These are phyloP conservation scores for Symbiodinium pilosum DNA, from an alignment of 73 alveolate species.

Conservation along the genomic window DNA sequence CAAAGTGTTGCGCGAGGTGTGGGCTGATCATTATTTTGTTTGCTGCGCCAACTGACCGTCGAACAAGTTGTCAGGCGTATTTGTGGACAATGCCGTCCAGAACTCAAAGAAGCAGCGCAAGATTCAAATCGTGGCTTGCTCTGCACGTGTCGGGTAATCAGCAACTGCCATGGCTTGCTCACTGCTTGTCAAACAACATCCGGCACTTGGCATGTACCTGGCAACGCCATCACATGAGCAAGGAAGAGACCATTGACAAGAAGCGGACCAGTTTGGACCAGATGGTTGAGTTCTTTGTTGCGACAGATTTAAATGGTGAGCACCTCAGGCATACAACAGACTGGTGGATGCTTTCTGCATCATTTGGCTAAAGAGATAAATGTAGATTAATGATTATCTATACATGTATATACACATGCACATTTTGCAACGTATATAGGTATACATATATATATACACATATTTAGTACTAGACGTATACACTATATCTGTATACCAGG, in stretches of 20 bases:
- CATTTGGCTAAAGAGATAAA: no score
- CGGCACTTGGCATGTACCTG: no score
- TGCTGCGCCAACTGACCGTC: no score
- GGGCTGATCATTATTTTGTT: background rate
- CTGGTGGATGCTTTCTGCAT: background rate
- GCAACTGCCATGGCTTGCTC: background rate
- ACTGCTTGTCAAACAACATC: background rate
- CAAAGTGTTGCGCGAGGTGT: background rate
- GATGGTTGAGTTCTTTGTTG: constrained; percentile 72
- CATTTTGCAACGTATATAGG: background rate
- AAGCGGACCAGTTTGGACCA: constrained; percentile 71
- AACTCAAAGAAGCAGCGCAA: constrained; percentile 72
- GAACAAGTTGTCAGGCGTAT: constrained; percentile 61
- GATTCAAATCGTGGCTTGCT: constrained; percentile 30
- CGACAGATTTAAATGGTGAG: constrained; percentile 56
- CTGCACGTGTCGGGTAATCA: background rate
- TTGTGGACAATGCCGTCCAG: constrained; percentile 88
- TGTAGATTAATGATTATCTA: no score
- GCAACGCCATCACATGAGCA: no score
- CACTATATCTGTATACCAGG: constrained; percentile 33
- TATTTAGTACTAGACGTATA: no score
- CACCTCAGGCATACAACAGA: background rate
- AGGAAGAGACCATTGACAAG: constrained; percentile 65
- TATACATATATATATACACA: no score
- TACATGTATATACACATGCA: no score